Conservation (phyloP, 2,329 filamentous ascomycete genomes). For the Calonectria honghensis region DNA sequence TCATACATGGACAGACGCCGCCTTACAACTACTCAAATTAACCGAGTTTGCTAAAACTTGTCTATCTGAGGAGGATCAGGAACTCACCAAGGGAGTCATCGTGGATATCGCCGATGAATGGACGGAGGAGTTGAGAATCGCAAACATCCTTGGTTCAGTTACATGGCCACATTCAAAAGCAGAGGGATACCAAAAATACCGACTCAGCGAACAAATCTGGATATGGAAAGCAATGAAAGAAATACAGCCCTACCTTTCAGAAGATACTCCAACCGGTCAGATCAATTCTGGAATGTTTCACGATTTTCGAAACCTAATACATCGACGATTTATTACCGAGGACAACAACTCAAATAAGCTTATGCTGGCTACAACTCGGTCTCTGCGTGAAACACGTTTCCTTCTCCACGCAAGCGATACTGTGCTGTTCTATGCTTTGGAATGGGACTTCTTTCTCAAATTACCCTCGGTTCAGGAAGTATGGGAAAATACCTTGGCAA, state of each 20-base stretch:
- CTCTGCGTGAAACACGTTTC: background rate
- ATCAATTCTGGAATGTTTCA: background rate
- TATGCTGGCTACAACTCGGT: background rate
- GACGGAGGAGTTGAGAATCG: fast-evolving
- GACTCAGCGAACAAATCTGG: background rate
- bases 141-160: background rate
- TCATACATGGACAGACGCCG: background rate
- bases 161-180: background rate
- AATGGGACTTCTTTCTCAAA: background rate
- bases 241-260: background rate
- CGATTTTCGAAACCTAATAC: background rate
- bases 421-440: background rate
- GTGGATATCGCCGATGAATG: background rate
- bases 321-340: background rate
- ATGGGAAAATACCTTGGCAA: background rate
- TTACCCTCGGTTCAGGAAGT: background rate
- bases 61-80: background rate
- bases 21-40: background rate
- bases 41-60: background rate
- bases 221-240: background rate
- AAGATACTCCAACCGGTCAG: background rate
- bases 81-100: background rate
- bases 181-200: background rate
- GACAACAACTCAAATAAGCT: background rate
- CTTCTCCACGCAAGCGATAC: background rate